A percentile compares a stretch with the other conserved stretches of the same genome.
phyloP scores from a whole-genome alignment of 2,329 filamentous ascomycete genomes.

The Colletotrichum trifolii region DNA sequence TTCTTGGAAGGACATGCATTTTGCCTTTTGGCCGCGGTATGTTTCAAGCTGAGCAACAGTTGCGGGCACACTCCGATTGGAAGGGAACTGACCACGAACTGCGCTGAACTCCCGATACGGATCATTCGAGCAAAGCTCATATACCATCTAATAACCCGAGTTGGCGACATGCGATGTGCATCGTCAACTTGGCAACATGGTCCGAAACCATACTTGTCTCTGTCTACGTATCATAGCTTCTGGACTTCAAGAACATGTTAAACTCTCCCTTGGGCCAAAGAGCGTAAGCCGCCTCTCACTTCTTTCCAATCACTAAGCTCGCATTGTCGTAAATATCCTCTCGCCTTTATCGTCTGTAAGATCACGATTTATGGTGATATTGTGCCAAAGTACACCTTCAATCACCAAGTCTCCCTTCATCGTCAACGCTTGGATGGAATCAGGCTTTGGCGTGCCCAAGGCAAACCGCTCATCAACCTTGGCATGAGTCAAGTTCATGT shows the following conservation, averaged over 20 bases:
- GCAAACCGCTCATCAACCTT: constrained; percentile 5
- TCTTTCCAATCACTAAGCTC: constrained; percentile 35
- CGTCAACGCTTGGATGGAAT: constrained; percentile 4
- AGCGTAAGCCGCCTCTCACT: too few relatives aligned
- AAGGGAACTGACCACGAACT: too few relatives aligned
- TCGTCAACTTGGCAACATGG: too few relatives aligned
- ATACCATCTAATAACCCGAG: too few relatives aligned
- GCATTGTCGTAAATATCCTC: constrained; percentile 33
- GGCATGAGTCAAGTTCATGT: constrained; percentile 1
- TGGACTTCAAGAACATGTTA: constrained; percentile 41
- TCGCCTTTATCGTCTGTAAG: neutral
- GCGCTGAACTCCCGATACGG: too few relatives aligned
- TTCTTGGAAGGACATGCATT: too few relatives aligned
- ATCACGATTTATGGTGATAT: neutral
- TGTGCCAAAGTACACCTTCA: neutral
- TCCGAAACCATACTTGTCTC: too few relatives aligned
- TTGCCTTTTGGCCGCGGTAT: too few relatives aligned
- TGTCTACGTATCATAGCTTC: neutral
- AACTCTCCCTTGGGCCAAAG: constrained; percentile 48
- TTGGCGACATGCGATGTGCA: too few relatives aligned
- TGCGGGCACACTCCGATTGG: too few relatives aligned
- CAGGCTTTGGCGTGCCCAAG: neutral
- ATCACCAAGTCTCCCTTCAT: constrained; percentile 8
- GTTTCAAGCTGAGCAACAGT: too few relatives aligned
- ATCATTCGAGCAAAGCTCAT: too few relatives aligned